Base-by-base conservation (phyloP, 345 rosid species). In the Eutrema heterophyllum region DNA sequence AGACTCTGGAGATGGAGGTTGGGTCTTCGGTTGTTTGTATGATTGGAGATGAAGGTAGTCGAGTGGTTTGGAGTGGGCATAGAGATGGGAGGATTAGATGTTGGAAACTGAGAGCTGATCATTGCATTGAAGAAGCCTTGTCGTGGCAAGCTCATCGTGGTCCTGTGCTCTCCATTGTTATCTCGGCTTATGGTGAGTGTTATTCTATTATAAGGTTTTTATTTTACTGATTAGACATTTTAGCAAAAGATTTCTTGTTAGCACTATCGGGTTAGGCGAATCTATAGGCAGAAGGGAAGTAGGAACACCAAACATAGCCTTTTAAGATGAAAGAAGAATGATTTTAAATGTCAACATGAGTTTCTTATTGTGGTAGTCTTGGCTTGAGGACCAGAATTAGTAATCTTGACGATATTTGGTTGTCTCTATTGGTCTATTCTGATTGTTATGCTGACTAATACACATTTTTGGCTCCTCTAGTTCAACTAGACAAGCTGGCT, bases 71-170 rank as follows among this genome's bases (percentile, higher is more conserved):
- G 99, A 92, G 85, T 67, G 97, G 99, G 52, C 99, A 95, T 66
- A 89, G 84, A 58, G 99, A 92, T 36, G 99, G 99, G 21, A 87
- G 73, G 78, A 83, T 95, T 30, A 80, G 81, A 66, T 85, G 96
- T 71, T 95, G 98, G 99, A 88, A 80, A 81, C 78, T 82, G 79
- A 80, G 58, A 24, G 64, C 14, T 67, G 61, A 56, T 4, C 63
- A 18, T 57, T 67, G 60, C 12, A 83, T 92, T 71, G 82, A 76
- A 73, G 98, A 95, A 71, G 75, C 80, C 3, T 83, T 89, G 32
- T 86, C 91, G 2, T 92, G 99, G 98, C 92, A 84, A 70, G 96
- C 94, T 67, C 99, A 95, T 79, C 91, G 91, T 27, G 92, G 92
- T 24, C 92, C 96, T 0, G 92, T 88, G 36, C 84, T 88, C 66